Evolutionary conservation across 176 grass and related monocot species (phyloP).

Genomic region (Zoysia japonica): DNA sequence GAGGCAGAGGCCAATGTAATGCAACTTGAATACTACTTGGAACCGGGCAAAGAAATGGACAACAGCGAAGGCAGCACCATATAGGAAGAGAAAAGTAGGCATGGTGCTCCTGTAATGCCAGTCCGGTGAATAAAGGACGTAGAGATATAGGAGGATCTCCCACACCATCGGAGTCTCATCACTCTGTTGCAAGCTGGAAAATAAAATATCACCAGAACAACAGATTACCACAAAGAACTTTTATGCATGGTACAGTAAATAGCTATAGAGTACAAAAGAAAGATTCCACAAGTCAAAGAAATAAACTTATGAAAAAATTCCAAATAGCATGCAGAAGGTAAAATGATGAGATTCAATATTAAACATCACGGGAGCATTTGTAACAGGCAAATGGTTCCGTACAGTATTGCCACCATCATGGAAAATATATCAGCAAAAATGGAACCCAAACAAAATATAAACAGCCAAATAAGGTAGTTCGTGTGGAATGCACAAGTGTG

Average conservation of each 20-base stretch:
- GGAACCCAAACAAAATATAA: background rate
- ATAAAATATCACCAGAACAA: constrained; percentile 13
- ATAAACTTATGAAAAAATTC: background rate
- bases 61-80: constrained; percentile 66
- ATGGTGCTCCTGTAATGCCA: constrained; percentile 92
- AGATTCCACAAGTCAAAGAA: background rate
- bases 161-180: constrained; percentile 91
- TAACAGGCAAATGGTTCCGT: background rate
- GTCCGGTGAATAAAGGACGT: constrained; percentile 91
- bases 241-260: background rate
- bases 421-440: no score
- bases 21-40: constrained; percentile 73
- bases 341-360: background rate
- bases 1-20: constrained; percentile 74
- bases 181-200: constrained; percentile 79
- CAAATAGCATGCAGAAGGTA: background rate
- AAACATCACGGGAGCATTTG: background rate
- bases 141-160: constrained; percentile 83
- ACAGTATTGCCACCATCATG: background rate
- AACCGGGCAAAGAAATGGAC: constrained; percentile 72
- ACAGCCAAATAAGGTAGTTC: background rate
- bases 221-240: constrained; percentile 3
- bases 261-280: background rate
- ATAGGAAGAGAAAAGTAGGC: constrained; percentile 86
- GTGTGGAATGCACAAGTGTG: background rate